These are phyloP conservation scores for Vaccinium vitisidaea DNA, from an alignment of 148 eudicot species.

Conservation along the genomic window DNA sequence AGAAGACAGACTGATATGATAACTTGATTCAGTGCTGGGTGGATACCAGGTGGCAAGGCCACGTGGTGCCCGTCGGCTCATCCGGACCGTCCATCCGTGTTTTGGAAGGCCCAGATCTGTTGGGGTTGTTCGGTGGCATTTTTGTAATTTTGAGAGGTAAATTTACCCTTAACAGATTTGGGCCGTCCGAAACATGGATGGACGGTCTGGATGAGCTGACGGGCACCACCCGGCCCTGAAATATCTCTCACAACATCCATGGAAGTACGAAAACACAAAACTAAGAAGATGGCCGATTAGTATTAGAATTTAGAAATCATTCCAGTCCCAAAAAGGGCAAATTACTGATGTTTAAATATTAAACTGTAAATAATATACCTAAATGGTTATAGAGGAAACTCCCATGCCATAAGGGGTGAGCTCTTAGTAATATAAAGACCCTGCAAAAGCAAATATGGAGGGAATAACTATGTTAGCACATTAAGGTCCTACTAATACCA, in stretches of 20 bases:
- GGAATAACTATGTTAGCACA: neutral
- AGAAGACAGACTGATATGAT: neutral
- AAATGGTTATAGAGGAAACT: conserved; percentile 10
- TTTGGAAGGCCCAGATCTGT: no score
- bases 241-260: neutral
- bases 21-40: neutral
- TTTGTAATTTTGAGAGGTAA: no score
- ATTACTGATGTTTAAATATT: neutral
- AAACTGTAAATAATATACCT: conserved; percentile 8
- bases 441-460: conserved; percentile 34
- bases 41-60: no score
- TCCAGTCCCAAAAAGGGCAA: neutral
- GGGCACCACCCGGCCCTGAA: no score
- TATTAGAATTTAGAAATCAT: neutral
- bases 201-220: no score
- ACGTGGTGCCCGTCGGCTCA: no score
- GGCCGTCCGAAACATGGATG: no score
- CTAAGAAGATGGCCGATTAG: neutral
- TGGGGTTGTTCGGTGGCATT: no score
- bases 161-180: no score
- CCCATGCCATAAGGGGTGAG: neutral
- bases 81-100: no score
- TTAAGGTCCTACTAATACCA: neutral
- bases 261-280: neutral
- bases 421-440: conserved; percentile 73